phyloP scores from a whole-genome alignment of 805 yeast genomes.

The Sugiyamaella boreocaroliniensis region DNA sequence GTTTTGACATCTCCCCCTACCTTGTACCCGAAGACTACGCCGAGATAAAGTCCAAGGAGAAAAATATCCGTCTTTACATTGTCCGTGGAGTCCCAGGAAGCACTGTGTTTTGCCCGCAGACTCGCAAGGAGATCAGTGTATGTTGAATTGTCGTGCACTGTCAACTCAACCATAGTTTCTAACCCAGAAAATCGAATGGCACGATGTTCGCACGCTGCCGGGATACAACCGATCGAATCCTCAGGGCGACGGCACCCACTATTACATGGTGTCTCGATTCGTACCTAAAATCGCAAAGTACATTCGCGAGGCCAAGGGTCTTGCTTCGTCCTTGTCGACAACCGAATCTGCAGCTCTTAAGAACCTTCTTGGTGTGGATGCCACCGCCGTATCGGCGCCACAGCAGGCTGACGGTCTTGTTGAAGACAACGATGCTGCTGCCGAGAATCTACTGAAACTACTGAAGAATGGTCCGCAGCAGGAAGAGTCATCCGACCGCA shows the following conservation, averaged over 20 bases:
- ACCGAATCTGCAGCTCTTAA: constrained; percentile 27
- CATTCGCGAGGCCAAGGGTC: constrained; percentile 27
- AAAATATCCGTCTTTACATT: constrained; percentile 77
- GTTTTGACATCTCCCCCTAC: constrained; percentile 69
- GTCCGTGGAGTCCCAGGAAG: constrained; percentile 73
- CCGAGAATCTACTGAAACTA: constrained; percentile 14
- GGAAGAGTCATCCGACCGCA: constrained; percentile 18
- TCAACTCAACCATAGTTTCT: not conserved
- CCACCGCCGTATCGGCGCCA: not conserved
- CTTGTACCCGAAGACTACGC: constrained; percentile 65
- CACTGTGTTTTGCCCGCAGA: constrained; percentile 68
- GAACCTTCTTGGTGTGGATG: constrained; percentile 25
- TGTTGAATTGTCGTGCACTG: not conserved
- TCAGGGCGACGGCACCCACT: constrained; percentile 12
- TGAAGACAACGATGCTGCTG: constrained; percentile 17
- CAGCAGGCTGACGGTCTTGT: constrained; percentile 5
- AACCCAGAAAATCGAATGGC: constrained; percentile 63
- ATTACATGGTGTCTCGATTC: constrained; percentile 35
- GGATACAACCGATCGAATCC: constrained; percentile 21
- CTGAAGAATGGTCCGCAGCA: constrained; percentile 11
- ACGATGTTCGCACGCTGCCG: constrained; percentile 29
- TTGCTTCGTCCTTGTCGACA: constrained; percentile 22
- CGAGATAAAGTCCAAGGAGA: constrained; percentile 75
- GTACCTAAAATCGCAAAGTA: constrained; percentile 29
- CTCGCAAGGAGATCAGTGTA: constrained; percentile 74